Percentiles rank a stretch among this genome's conserved stretches.
phyloP scores from a whole-genome alignment of 2,329 filamentous ascomycete genomes.

The Xylaria arbuscula region DNA sequence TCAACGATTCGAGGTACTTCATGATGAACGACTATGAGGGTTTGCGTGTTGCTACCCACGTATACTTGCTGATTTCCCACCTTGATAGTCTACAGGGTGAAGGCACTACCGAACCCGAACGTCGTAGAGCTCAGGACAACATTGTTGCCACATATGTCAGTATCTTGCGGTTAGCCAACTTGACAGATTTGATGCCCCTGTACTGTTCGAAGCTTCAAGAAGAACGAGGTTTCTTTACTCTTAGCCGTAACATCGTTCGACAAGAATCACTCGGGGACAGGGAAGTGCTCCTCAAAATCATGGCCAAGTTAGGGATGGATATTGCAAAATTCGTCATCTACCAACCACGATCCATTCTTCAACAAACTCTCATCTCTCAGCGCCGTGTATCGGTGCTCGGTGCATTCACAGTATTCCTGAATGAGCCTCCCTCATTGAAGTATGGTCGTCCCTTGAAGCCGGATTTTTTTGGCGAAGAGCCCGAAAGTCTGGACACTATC shows the following conservation, averaged over 20 bases:
- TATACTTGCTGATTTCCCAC: constrained; percentile 72
- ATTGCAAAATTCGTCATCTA: constrained; percentile 77
- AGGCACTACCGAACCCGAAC: constrained; percentile 51
- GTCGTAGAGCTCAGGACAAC: constrained; percentile 71
- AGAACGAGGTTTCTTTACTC: constrained; percentile 72
- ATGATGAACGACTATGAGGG: constrained; percentile 69
- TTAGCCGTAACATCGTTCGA: constrained; percentile 81
- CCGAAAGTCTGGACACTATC: constrained; percentile 64
- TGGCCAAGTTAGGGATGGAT: constrained; percentile 79
- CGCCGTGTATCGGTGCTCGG: constrained; percentile 55
- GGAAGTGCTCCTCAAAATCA: constrained; percentile 75
- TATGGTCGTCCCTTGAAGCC: constrained; percentile 73
- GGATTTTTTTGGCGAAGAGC: constrained; percentile 76
- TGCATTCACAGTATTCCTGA: constrained; percentile 64
- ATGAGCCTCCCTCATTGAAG: constrained; percentile 62
- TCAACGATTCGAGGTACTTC: constrained; percentile 62
- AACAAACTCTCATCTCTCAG: constrained; percentile 57
- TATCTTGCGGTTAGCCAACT: constrained; percentile 75
- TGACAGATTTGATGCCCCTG: constrained; percentile 83
- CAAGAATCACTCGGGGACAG: constrained; percentile 75
- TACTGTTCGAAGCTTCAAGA: constrained; percentile 84
- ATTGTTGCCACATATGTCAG: constrained; percentile 85
- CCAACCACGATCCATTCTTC: constrained; percentile 67
- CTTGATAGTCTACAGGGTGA: constrained; percentile 68
- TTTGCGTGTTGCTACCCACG: constrained; percentile 75